Conservation (phyloP, 108 stramenopile genomes). For the Heterococcus sp. region DNA sequence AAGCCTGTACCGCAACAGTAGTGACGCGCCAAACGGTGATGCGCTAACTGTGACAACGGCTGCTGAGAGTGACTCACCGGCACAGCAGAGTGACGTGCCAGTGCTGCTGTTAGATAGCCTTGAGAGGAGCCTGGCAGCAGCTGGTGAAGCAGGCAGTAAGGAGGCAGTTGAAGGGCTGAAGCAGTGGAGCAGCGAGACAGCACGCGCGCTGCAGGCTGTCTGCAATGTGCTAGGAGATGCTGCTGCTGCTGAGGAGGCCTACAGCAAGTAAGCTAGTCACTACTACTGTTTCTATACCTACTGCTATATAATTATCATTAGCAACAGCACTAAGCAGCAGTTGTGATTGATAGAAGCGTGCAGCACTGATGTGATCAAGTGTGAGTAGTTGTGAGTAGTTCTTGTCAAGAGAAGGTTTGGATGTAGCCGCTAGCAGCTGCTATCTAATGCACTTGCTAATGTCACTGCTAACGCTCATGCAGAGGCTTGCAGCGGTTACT, state of each 20-base stretch:
- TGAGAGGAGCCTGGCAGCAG: neutral
- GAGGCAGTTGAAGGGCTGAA: neutral
- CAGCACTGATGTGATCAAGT: too few species aligned
- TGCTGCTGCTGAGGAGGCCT: neutral
- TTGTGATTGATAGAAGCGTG: too few species aligned
- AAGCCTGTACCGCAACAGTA: too few species aligned
- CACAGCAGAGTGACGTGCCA: neutral
- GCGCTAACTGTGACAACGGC: neutral
- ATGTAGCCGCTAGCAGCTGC: too few species aligned
- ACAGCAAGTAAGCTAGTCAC: neutral
- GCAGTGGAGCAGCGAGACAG: slow-evolving; percentile 2
- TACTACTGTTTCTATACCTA: too few species aligned
- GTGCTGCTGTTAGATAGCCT: too few species aligned
- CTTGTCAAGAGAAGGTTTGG: too few species aligned
- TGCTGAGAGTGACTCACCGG: slow-evolving; percentile 1
- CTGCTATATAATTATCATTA: too few species aligned
- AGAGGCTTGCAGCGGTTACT: neutral
- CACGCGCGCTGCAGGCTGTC: slow-evolving; percentile 9
- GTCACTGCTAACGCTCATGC: too few species aligned
- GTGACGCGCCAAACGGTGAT: neutral
- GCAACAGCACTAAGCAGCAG: too few species aligned
- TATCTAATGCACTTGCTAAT: too few species aligned
- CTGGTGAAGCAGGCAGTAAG: slow-evolving; percentile 3
- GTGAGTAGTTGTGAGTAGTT: too few species aligned
- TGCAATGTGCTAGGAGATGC: slow-evolving; percentile 18